phyloP scores from a whole-genome alignment of 2,329 filamentous ascomycete species.

The Phialophora verrucosa region DNA sequence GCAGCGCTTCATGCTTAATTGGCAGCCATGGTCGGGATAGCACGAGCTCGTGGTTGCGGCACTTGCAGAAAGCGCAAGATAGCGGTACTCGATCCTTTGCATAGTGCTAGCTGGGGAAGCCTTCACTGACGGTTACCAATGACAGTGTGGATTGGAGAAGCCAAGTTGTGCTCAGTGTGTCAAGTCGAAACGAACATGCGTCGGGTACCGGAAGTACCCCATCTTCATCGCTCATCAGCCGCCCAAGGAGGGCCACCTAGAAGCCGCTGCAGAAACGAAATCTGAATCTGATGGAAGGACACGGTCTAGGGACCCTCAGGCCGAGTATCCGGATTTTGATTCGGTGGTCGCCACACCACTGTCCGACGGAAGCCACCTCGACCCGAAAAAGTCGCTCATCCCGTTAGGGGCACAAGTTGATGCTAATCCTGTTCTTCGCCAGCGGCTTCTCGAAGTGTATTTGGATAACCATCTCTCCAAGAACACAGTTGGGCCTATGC shows the following conservation, averaged over 20 bases:
- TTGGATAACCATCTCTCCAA: slow-evolving; percentile 38
- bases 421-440: slow-evolving; percentile 34
- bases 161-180: slow-evolving; percentile 43
- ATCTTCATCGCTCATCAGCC: slow-evolving; percentile 41
- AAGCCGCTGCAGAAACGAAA: neutral
- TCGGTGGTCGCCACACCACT: neutral
- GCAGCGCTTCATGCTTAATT: neutral
- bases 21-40: slow-evolving; percentile 40
- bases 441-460: slow-evolving; percentile 43
- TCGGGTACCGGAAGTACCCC: slow-evolving; percentile 42
- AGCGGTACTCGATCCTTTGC: slow-evolving; percentile 27
- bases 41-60: slow-evolving; percentile 41
- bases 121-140: neutral
- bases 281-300: neutral
- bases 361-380: neutral
- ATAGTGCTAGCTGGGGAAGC: neutral
- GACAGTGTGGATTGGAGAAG: slow-evolving; percentile 43
- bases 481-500: slow-evolving; percentile 14
- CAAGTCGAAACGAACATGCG: slow-evolving; percentile 42
- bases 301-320: neutral
- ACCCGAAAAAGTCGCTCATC: slow-evolving; percentile 1
- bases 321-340: neutral
- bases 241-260: slow-evolving; percentile 8
- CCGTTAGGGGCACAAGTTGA: slow-evolving; percentile 19
- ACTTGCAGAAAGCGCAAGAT: slow-evolving; percentile 43